phyloP scores from a whole-genome alignment of 2,329 filamentous ascomycete species.

The Aspergillus eucalypticola region DNA sequence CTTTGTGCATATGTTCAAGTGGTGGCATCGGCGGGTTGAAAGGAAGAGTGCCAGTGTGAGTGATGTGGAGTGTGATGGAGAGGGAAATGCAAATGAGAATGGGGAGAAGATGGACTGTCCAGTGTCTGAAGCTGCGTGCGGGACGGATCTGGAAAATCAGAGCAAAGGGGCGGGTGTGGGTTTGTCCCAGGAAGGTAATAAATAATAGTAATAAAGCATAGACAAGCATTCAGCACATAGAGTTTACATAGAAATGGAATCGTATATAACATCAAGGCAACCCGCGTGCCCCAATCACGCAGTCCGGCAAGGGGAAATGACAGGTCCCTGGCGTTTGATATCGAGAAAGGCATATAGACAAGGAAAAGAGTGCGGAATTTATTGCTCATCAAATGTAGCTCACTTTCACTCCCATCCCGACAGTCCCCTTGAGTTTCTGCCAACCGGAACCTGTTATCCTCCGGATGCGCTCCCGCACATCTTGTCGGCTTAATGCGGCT shows the following conservation, averaged over 20 bases:
- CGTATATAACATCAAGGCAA: slow-evolving; percentile 9
- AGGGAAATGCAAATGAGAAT: slow-evolving; percentile 3
- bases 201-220: background rate
- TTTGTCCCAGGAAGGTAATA: slow-evolving; percentile 4
- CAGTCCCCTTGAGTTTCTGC: slow-evolving; percentile 79
- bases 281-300: background rate
- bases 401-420: slow-evolving; percentile 96
- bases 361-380: background rate
- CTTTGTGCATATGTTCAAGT: slow-evolving; percentile 38
- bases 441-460: slow-evolving; percentile 69
- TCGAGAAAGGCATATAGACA: background rate
- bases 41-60: slow-evolving; percentile 19
- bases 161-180: slow-evolving; percentile 5
- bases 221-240: slow-evolving; percentile 2
- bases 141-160: slow-evolving; percentile 1
- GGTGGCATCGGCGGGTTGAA: slow-evolving; percentile 30
- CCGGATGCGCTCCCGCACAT: slow-evolving; percentile 72
- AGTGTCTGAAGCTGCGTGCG: background rate
- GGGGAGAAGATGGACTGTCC: background rate
- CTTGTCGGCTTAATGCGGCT: slow-evolving; percentile 71
- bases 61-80: background rate
- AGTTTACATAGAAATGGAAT: slow-evolving; percentile 15
- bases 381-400: slow-evolving; percentile 73
- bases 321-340: background rate
- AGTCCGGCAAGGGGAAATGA: background rate